phyloP scores from a whole-genome alignment of 192 early-diverging fungal species.

The Coemansia sp. region DNA sequence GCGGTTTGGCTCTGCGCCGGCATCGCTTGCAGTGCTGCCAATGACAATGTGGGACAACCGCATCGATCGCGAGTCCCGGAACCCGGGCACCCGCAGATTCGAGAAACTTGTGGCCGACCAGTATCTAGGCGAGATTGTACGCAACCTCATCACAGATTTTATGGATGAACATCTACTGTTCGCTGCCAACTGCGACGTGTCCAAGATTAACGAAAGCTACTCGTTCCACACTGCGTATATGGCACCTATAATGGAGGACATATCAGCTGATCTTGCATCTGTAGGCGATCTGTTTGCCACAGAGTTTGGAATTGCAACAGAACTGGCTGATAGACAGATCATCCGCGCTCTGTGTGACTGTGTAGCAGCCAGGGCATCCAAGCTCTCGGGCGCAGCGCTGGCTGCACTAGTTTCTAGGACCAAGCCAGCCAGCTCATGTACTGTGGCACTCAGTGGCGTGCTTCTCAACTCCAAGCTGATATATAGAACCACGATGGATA shows the following conservation, averaged over 20 bases:
- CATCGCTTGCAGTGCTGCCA: constrained; percentile 58
- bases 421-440: not conserved
- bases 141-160: constrained; percentile 80
- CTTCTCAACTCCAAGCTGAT: constrained; percentile 27
- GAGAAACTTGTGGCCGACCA: constrained; percentile 81
- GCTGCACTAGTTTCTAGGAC: constrained; percentile 55
- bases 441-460: constrained; percentile 31
- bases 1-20: constrained; percentile 71
- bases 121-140: constrained; percentile 87
- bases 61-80: constrained; percentile 75
- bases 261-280: constrained; percentile 56
- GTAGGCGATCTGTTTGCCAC: constrained; percentile 71
- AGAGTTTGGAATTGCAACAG: constrained; percentile 63
- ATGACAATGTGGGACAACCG: constrained; percentile 78
- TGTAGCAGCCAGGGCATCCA: constrained; percentile 81
- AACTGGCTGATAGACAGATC: constrained; percentile 69
- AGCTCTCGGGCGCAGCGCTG: constrained; percentile 66
- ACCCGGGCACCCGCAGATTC: constrained; percentile 64
- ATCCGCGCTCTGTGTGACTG: constrained; percentile 76
- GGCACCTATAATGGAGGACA: constrained; percentile 71
- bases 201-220: constrained; percentile 60
- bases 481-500: not conserved
- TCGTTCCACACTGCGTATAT: constrained; percentile 75
- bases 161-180: constrained; percentile 79
- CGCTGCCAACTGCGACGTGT: constrained; percentile 46